phyloP scores from a whole-genome alignment of 2,329 filamentous ascomycete species.

The Malbranchea zuffiana region DNA sequence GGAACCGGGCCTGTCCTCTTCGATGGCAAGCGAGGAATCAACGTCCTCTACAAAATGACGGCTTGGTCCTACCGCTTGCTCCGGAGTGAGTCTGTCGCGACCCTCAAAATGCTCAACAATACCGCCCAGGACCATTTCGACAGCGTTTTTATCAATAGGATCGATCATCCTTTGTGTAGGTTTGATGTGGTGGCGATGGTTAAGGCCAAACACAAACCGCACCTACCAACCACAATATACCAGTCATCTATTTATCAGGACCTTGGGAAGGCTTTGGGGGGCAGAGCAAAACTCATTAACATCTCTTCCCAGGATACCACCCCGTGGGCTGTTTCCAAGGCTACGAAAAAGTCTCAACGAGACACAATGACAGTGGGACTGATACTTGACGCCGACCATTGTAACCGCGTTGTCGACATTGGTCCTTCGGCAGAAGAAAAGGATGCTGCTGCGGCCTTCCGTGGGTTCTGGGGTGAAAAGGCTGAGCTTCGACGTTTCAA shows the following conservation, averaged over 20 bases:
- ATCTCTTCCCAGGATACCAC: slow-evolving; percentile 36
- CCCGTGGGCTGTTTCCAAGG: slow-evolving; percentile 41
- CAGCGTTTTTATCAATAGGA: slow-evolving; percentile 62
- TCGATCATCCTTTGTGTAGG: slow-evolving; percentile 41
- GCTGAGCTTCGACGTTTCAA: slow-evolving; percentile 89
- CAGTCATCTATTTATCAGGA: slow-evolving; percentile 46
- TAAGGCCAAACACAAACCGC: slow-evolving; percentile 21
- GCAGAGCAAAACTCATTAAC: slow-evolving; percentile 60
- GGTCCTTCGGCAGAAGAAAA: slow-evolving; percentile 80
- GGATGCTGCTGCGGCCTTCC: slow-evolving; percentile 68
- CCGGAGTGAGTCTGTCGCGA: slow-evolving; percentile 61
- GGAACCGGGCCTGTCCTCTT: slow-evolving; percentile 59
- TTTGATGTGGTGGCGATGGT: slow-evolving; percentile 45
- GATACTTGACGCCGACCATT: slow-evolving; percentile 60
- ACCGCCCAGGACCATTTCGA: slow-evolving; percentile 69
- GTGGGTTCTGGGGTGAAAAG: slow-evolving; percentile 89
- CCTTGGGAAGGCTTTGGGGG: slow-evolving; percentile 60
- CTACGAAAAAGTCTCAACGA: slow-evolving; percentile 23
- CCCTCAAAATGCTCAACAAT: slow-evolving; percentile 64
- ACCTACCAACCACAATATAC: slow-evolving; percentile 19
- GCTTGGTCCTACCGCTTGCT: slow-evolving; percentile 68
- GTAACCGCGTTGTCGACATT: slow-evolving; percentile 68
- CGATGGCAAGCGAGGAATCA: slow-evolving; percentile 62
- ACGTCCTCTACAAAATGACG: slow-evolving; percentile 84
- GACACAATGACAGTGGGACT: slow-evolving; percentile 52